Evolutionary conservation across 805 yeast species (phyloP).

Genomic region (Myxozyma melibiosi): DNA sequence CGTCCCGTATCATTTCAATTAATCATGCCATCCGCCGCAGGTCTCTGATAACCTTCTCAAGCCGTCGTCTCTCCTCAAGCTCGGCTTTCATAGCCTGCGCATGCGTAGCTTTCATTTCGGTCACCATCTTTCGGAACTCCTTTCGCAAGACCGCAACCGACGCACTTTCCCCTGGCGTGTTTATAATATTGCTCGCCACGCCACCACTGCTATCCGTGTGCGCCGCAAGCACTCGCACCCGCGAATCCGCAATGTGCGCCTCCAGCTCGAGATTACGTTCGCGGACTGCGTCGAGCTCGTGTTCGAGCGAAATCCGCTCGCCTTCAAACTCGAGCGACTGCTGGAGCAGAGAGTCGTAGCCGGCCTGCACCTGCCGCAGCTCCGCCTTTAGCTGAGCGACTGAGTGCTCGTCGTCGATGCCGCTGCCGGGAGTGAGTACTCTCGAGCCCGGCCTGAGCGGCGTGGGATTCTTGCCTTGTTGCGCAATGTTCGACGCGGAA

Average conservation of each 20-base stretch:
- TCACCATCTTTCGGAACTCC: constrained; percentile 28
- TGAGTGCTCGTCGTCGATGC: not conserved
- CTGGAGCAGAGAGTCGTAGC: constrained; percentile 18
- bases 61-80: constrained; percentile 30
- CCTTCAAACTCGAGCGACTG: constrained; percentile 18
- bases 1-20: too few relatives aligned
- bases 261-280: constrained; percentile 24
- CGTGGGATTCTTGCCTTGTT: not conserved
- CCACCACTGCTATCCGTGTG: not conserved
- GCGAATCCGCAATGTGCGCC: constrained; percentile 16
- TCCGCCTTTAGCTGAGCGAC: constrained; percentile 8
- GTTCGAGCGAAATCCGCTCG: constrained; percentile 17
- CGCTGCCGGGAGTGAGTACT: not conserved
- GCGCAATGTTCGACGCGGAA: not conserved
- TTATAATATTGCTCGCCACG: not conserved
- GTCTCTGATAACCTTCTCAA: constrained; percentile 28
- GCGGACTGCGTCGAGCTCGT: constrained; percentile 15
- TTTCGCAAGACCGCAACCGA: constrained; percentile 20
- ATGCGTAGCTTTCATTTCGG: constrained; percentile 20
- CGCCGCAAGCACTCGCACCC: constrained; percentile 14
- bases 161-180: constrained; percentile 10
- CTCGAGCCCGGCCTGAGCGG: not conserved
- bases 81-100: constrained; percentile 25
- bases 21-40: constrained; percentile 24
- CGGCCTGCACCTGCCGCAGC: constrained; percentile 5